Evolutionary conservation across 768 basidiomycete genomes (phyloP), one percentile per base, ranked within the genome.

Genomic region (Tricholoma matsutake): DNA sequence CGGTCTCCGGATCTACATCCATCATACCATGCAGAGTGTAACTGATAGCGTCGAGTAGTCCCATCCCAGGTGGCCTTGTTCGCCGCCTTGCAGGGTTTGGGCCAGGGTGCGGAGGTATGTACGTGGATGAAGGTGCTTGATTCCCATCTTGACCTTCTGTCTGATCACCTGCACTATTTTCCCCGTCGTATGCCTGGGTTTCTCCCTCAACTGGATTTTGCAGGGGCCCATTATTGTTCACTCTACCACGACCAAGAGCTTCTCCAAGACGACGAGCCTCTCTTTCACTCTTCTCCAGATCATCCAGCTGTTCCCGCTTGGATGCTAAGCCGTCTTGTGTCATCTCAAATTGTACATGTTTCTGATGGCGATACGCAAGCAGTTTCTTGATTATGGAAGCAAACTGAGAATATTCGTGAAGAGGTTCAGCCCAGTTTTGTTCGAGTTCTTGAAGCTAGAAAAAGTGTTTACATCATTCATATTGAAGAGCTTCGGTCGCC

Each of bases 21-120:
- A 99, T 98, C 88, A 98, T 96, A 4, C 96, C 96, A 66, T 96
- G 94, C 58, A 99, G 73, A 22, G 95, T 96, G 75, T 97, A 96
- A 69, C 90, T 94, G 45, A 99, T 78, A 14, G 97, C 97, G 66
- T 87, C 94, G 35, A 99, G 68, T 22, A 99, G 76, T 18, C 93
- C 95, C 82, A 92, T 92, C 6, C 91, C 91, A 57, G 91, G 89
- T 11, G 86, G 77, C 59, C 83, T 82, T 57, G 82, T 75, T 71
- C 81, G 80, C 61, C 82, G 73, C 59, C 78, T 75, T 34, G 82
- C 76, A 57, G 89, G 88, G 67, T 82, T 91, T 14, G 88, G 87
- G 6, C 89, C 90, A n/a, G 89, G 91, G 69, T 91, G 91, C 6
- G 91, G 87, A 28, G 91, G 89, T 14, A 92, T 73, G 67, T 83